Evolutionary conservation across 768 basidiomycete genomes (phyloP), one percentile per base, ranked within the genome.

Genomic region (Trichaptum fuscoviolaceum): DNA sequence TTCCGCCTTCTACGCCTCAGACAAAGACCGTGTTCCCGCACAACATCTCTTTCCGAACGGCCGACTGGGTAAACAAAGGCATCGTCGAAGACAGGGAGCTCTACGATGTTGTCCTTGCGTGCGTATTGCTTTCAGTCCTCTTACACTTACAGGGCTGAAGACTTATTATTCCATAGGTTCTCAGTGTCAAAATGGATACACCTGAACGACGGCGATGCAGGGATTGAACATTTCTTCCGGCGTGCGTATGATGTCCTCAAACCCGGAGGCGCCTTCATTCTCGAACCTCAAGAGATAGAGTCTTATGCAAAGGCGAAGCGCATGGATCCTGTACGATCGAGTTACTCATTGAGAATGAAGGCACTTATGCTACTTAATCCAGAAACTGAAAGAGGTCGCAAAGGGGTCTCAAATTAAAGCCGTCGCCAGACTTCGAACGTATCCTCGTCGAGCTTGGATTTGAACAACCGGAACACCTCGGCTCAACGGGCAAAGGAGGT

Each of bases 181-280:
- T 96, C 94, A 0, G 77, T 96, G 58, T 86, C 93, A 0, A 96
- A 95, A 76, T 96, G 95, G 95, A 92, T 96, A 34, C 95, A 96
- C 75, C 79, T 96, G 10, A 88, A 95, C 69, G 80, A 81, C 12
- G 90, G 91, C 10, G 95, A 97, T 71, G 83, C 84, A 0, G 94
- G 87, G 0, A 70, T 96, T n/a, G 69, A 75, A 36, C 66, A 69
- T 0, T 93, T 95, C 75, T 96, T 96, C 71, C 77, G 73, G 1
- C 84, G 87, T 57, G 85, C 88, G 0, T 77, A 86, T 69, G 71
- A 74, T 27, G 82, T 84, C 2, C 80, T 97, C 18, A 78, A 76
- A n/a, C 77, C 82, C 0, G 88, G 86, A 0, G 92, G 92, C 3
- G 79, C 75, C 1, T 89, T 96, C 65, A 72, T 96, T 0, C 78